These are phyloP conservation scores for Boletus patriciae DNA, from an alignment of 768 basidiomycete species.

Conservation along the genomic window DNA sequence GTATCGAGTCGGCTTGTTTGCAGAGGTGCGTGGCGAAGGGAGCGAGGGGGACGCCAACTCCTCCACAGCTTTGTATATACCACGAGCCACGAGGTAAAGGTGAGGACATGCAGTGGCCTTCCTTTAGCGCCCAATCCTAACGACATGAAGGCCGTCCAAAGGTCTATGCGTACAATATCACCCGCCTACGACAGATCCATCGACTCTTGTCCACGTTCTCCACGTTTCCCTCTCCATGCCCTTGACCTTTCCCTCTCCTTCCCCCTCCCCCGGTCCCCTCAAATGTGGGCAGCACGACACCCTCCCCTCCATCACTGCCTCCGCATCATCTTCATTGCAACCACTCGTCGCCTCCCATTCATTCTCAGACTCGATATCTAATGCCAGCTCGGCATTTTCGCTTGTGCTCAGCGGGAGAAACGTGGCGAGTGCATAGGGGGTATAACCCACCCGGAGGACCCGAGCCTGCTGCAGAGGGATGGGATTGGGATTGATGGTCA, in stretches of 20 bases:
- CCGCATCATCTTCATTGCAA: slow-evolving; percentile 53
- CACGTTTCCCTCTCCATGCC: no score
- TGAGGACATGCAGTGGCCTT: no score
- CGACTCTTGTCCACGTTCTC: no score
- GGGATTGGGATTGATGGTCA: background rate
- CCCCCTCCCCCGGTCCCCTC: slow-evolving; percentile 7
- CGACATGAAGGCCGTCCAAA: no score
- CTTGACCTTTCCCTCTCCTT: background rate
- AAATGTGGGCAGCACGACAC: slow-evolving; percentile 60
- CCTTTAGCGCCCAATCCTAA: no score
- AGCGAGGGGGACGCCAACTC: no score
- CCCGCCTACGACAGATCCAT: no score
- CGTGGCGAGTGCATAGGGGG: slow-evolving; percentile 16
- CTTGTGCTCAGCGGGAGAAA: slow-evolving; percentile 40
- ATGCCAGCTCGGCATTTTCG: slow-evolving; percentile 49
- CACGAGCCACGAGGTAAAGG: no score
- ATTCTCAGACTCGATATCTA: slow-evolving; percentile 86
- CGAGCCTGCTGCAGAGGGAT: background rate
- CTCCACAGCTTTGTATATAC: no score
- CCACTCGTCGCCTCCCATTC: slow-evolving; percentile 85
- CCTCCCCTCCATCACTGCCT: slow-evolving; percentile 72
- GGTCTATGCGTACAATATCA: no score
- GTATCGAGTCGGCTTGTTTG: no score
- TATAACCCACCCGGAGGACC: background rate
- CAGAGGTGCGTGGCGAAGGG: no score